phyloP scores from a whole-genome alignment of 192 early-diverging fungal species.

The Entrophospora sp. region DNA sequence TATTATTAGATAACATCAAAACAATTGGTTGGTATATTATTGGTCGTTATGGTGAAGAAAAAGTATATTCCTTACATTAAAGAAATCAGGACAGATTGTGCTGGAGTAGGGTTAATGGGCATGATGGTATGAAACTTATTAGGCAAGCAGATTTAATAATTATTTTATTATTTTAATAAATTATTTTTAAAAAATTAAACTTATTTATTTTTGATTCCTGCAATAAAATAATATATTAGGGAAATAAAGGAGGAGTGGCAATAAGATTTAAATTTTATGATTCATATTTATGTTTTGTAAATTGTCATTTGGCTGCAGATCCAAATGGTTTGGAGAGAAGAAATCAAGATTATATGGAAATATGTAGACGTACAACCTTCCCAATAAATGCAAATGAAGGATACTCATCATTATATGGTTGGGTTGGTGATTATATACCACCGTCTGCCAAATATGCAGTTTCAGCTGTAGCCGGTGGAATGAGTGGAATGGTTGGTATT shows the following conservation, averaged over 20 bases:
- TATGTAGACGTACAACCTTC: slow-evolving; percentile 68
- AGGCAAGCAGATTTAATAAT: neutral
- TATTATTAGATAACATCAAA: slow-evolving; percentile 51
- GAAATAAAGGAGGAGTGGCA: slow-evolving; percentile 92
- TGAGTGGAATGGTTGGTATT: slow-evolving; percentile 18
- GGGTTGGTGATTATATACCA: slow-evolving; percentile 9
- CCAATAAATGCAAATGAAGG: slow-evolving; percentile 8
- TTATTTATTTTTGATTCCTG: neutral
- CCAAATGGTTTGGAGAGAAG: slow-evolving; percentile 63
- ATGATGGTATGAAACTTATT: slow-evolving; percentile 42
- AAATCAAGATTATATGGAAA: slow-evolving; percentile 84
- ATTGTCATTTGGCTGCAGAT: slow-evolving; percentile 85
- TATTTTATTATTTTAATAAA: neutral
- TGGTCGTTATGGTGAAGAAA: slow-evolving; percentile 67
- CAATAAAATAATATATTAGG: slow-evolving; percentile 45
- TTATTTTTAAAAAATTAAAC: neutral
- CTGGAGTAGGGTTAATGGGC: slow-evolving; percentile 81
- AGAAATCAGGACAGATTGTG: slow-evolving; percentile 57
- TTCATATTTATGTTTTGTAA: slow-evolving; percentile 81
- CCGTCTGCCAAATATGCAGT: slow-evolving; percentile 2
- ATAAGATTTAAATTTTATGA: slow-evolving; percentile 70
- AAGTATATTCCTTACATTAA: slow-evolving; percentile 40
- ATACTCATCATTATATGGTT: slow-evolving; percentile 9
- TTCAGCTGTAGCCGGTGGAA: neutral
- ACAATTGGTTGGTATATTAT: slow-evolving; percentile 84